Evolutionary conservation across 257 asterid species (phyloP).

Genomic region (Primulina eburnea): DNA sequence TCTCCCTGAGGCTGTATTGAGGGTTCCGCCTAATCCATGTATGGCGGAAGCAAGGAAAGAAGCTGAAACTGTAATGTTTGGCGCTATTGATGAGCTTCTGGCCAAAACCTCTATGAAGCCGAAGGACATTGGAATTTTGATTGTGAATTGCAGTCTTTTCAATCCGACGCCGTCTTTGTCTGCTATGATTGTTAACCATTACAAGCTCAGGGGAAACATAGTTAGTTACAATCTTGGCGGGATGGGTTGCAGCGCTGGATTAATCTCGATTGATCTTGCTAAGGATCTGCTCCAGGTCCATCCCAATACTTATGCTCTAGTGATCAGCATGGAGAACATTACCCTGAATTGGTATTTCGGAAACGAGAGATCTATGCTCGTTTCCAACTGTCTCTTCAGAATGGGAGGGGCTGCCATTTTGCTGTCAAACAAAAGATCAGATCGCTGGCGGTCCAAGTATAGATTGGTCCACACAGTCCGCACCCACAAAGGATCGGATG

Average conservation of each 20-base stretch:
- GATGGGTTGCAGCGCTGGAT: constrained; percentile 89
- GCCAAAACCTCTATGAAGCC: constrained; percentile 62
- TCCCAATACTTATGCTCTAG: constrained; percentile 70
- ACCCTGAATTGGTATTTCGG: constrained; percentile 84
- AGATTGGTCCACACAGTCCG: constrained; percentile 69
- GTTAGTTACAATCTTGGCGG: constrained; percentile 75
- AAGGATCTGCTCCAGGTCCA: constrained; percentile 78
- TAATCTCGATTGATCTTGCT: constrained; percentile 76
- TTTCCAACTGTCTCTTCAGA: constrained; percentile 42
- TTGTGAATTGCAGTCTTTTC: constrained; percentile 79
- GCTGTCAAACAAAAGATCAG: constrained; percentile 29
- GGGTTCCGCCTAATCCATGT: constrained; percentile 72
- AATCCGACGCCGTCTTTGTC: constrained; percentile 88
- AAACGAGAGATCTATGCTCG: constrained; percentile 53
- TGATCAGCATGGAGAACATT: constrained; percentile 78
- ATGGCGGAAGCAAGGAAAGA: constrained; percentile 77
- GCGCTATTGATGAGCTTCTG: constrained; percentile 75
- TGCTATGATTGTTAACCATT: constrained; percentile 72
- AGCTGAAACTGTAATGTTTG: constrained; percentile 77
- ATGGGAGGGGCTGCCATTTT: constrained; percentile 46
- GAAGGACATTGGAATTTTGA: constrained; percentile 74
- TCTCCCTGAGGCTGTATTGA: constrained; percentile 65
- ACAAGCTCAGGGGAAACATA: constrained; percentile 71
- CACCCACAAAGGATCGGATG: constrained; percentile 55
- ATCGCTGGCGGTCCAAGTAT: constrained; percentile 5